Conservation (phyloP, 768 basidiomycete genomes). For the Podaxis carcinomalis region DNA sequence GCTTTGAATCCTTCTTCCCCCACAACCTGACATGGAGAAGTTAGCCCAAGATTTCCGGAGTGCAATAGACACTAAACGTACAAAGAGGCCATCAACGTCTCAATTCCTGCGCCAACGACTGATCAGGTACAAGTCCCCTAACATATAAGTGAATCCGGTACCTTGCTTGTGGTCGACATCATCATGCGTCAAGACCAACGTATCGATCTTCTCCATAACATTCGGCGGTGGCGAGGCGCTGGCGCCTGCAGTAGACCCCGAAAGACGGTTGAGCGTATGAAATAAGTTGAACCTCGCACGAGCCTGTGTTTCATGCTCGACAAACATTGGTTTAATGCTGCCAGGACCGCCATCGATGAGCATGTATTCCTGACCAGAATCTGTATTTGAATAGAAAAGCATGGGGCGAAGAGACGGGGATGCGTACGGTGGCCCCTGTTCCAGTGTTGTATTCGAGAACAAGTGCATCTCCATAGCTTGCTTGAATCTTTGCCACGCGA, state of each 20-base stretch:
- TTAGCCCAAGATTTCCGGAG: background rate
- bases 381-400: background rate
- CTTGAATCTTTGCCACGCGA: background rate
- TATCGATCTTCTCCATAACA: background rate
- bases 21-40: background rate
- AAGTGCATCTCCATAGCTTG: background rate
- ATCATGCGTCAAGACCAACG: background rate
- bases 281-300: background rate
- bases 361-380: background rate
- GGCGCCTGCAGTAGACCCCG: background rate
- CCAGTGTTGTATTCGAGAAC: background rate
- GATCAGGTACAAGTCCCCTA: background rate
- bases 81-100: background rate
- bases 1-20: background rate
- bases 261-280: background rate
- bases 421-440: background rate
- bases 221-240: background rate
- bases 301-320: background rate
- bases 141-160: background rate
- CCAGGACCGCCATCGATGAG: background rate
- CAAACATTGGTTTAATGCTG: background rate
- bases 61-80: background rate
- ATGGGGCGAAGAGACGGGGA: background rate
- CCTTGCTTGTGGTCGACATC: background rate
- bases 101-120: background rate